Evolutionary conservation across 1,284 basidiomycete genomes (phyloP).

Genomic region (Meripilus lineatus): DNA sequence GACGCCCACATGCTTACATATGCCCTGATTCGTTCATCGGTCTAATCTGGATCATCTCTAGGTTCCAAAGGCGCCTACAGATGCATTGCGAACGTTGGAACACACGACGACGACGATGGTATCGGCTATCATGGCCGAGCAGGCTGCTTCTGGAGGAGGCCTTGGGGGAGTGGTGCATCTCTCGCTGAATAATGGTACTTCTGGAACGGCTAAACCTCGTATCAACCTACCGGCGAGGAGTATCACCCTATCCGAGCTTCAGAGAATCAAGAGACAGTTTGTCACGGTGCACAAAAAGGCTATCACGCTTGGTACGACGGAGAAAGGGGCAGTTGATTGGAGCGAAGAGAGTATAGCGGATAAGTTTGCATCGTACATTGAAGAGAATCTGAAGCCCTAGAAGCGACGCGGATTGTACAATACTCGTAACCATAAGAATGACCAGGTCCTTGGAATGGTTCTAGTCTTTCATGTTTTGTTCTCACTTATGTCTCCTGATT

Average conservation of each 20-base stretch:
- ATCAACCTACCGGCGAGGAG: constrained; percentile 63
- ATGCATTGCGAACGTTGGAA: constrained; percentile 78
- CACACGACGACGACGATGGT: constrained; percentile 65
- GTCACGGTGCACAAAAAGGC: constrained; percentile 83
- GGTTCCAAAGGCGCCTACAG: constrained; percentile 74
- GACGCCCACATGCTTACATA: constrained; percentile 9
- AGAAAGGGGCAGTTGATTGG: constrained; percentile 76
- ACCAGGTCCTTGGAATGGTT: no score
- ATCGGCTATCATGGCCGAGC: constrained; percentile 61
- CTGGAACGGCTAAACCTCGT: constrained; percentile 32
- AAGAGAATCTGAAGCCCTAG: constrained; percentile 59
- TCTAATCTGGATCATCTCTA: no score
- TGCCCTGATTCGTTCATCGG: no score
- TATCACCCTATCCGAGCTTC: constrained; percentile 79
- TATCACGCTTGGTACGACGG: constrained; percentile 79
- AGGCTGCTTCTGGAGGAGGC: constrained; percentile 35
- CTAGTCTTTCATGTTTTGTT: no score
- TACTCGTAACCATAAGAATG: no score
- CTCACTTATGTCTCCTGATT: no score
- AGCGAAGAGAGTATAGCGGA: constrained; percentile 64
- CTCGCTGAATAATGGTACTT: constrained; percentile 33
- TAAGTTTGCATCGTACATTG: constrained; percentile 78
- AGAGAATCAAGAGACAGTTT: constrained; percentile 85
- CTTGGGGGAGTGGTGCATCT: constrained; percentile 53
- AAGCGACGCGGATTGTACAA: no score